Base-by-base conservation (phyloP, 805 yeast species). In the Kockiozyma suomiensis region DNA sequence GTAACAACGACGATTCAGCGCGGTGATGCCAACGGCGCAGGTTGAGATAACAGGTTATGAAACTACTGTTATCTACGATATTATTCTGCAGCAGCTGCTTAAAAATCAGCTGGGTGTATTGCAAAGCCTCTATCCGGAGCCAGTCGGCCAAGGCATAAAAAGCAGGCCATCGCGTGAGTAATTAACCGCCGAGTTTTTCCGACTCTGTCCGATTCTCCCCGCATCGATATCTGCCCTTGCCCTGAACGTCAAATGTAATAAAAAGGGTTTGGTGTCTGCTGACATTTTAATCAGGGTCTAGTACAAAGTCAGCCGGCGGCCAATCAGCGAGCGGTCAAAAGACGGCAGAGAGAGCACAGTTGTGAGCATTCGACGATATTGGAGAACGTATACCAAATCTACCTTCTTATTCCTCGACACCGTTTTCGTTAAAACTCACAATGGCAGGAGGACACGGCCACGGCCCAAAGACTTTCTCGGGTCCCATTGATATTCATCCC, bases 401-500 rank as follows among this genome's bases (percentile, higher is more conserved):
- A 26, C 21, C 45, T 15, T 23, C 32, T 21, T 40, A 32, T 21
- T 13, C 21, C 45, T 23, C 25, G n/a, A 25, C 38, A 32, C 47
- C 13, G n/a, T n/a, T 5, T 23, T 28, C 23, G 42, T 19, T n/a
- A n/a, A 35, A 6, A 25, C 23, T 13, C 28, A 54, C 43, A 51
- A 62, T 62, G 66, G 66, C 66, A 17, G 66, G 66, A 17, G 61
- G 58, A 41, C 62, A 58, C 41, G 55, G 54, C 4, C 66, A 62
- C 52, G 65, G 65, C 37, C 66, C 70, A 72, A 32, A 73, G 72
- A 54, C 69, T 70, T 68, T 89, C 85, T 68, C 87, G 88, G 12
- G 81, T 84, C 37, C 83, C 87, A 47, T 79, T 79, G 61, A 93
- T 94, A 33, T 62, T 17, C 85, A 86, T 67, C 84, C 84, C 19